Evolutionary conservation across 345 rosid genomes (phyloP).

Genomic region (Sonneratia caseolaris): DNA sequence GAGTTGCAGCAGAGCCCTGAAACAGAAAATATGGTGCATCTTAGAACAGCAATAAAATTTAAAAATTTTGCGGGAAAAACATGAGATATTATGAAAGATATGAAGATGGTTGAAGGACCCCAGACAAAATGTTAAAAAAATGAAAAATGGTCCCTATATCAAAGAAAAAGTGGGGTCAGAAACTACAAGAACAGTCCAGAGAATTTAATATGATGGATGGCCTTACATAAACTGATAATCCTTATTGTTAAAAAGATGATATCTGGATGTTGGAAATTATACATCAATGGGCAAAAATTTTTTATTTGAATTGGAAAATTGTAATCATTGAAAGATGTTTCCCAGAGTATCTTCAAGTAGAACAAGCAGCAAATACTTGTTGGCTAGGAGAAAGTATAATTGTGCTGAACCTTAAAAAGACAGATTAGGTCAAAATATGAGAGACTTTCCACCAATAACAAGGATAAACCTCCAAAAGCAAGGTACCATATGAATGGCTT

Average conservation of each 20-base stretch:
- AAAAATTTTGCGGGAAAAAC: neutral
- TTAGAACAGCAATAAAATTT: neutral
- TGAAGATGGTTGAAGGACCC: neutral
- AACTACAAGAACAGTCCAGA: too few species aligned
- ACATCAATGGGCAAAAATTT: neutral
- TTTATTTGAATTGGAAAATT: neutral
- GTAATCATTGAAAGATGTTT: neutral
- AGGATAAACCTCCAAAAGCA: neutral
- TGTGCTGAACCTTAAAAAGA: neutral
- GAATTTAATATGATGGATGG: too few species aligned
- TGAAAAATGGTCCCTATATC: too few species aligned
- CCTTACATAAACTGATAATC: too few species aligned
- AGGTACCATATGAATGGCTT: neutral
- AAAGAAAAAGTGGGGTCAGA: too few species aligned
- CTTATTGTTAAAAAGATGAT: neutral
- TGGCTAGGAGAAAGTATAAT: neutral
- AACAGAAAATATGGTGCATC: neutral
- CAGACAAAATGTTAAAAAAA: neutral
- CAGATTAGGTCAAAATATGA: neutral
- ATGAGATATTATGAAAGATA: neutral
- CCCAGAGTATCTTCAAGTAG: neutral
- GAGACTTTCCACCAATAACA: neutral
- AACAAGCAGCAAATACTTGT: neutral
- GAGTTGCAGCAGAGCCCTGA: constrained; percentile 56
- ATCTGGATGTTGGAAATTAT: neutral